phyloP scores from a whole-genome alignment of 768 basidiomycete genomes.

The Sarcodon aspratus region DNA sequence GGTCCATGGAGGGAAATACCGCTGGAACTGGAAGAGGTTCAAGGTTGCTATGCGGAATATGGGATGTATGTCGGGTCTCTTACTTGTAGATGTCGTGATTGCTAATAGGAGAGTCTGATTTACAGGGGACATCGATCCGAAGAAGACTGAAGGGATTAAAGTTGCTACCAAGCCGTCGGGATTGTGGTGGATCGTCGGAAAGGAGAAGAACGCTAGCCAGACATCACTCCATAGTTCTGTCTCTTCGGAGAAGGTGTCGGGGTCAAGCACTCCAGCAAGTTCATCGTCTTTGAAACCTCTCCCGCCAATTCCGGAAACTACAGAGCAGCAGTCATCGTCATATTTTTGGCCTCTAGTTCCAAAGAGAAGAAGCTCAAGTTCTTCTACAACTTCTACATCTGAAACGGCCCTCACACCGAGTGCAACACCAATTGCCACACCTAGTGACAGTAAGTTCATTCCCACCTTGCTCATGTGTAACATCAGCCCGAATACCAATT shows the following conservation, averaged over 20 bases:
- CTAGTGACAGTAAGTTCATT: constrained; percentile 5
- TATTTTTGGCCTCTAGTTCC: constrained; percentile 7
- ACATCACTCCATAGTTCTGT: neutral
- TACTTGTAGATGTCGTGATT: neutral
- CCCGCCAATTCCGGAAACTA: constrained; percentile 3
- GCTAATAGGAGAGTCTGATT: neutral
- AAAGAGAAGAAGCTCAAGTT: neutral
- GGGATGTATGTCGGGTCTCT: constrained; percentile 48
- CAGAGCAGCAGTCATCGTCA: neutral
- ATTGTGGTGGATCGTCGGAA: constrained; percentile 37
- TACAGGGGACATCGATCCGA: constrained; percentile 57
- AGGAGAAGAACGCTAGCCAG: constrained; percentile 33
- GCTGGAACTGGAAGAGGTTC: constrained; percentile 81
- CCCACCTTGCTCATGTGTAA: neutral
- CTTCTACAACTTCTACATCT: neutral
- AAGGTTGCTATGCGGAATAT: constrained; percentile 69
- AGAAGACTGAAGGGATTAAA: constrained; percentile 49
- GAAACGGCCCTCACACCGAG: neutral
- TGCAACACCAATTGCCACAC: constrained; percentile 1
- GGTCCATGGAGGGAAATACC: constrained; percentile 66
- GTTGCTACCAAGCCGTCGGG: constrained; percentile 41
- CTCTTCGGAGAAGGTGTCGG: constrained; percentile 8
- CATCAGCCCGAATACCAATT: neutral
- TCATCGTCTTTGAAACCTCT: constrained; percentile 12
- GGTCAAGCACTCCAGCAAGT: constrained; percentile 13